Base-by-base conservation (phyloP, 352 stramenopile species). In the Globisporangium okanoganense region DNA sequence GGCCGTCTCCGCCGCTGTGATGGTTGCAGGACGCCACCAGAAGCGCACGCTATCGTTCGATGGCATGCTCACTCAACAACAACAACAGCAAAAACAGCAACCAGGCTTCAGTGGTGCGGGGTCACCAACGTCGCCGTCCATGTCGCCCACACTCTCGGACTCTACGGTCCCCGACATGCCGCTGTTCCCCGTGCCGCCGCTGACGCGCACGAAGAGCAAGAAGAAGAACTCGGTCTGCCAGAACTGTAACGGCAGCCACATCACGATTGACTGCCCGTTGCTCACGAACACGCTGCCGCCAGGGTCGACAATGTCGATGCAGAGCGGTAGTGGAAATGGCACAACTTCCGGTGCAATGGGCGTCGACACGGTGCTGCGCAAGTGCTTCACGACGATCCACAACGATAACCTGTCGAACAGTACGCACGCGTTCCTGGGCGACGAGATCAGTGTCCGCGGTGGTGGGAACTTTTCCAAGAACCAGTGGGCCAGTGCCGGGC, bases 321-420 rank as follows among this genome's bases (percentile, higher is more conserved):
- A 52, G 45, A 52, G 45, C 25, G 24, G 45, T 13, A 6, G 45
- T 8, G 29, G 41, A 5, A 20, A 25, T 22, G 50, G 49, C 5
- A 48, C 61, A 40, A 36, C 35, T 0, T 43, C 52, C 4, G n/a
- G 38, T 33, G 69, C 55, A 35, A 63, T 48, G 43, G 45, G 56
- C 29, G 79, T 92, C 10, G 85, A 92, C 57, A 91, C 83, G 31
- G 76, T 88, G 50, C 69, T 94, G n/a, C 82, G 85, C 48, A 94
- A 93, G 61, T 90, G 79, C 63, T 94, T 89, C 58, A 94, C 85
- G 35, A 92, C 82, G 8, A 86, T 92, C 43, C 85, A 94, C 69
- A 94, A 94, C 58, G 82, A 89, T 66, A 91, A 91, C 55, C 70
- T 88, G 49, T 78, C 79, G 18, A 94, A 94, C 69, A 93, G 83